Percentiles rank a stretch among this genome's conserved stretches.
Evolutionary conservation across 768 basidiomycete genomes (phyloP).

Genomic region (Russula vinacea): DNA sequence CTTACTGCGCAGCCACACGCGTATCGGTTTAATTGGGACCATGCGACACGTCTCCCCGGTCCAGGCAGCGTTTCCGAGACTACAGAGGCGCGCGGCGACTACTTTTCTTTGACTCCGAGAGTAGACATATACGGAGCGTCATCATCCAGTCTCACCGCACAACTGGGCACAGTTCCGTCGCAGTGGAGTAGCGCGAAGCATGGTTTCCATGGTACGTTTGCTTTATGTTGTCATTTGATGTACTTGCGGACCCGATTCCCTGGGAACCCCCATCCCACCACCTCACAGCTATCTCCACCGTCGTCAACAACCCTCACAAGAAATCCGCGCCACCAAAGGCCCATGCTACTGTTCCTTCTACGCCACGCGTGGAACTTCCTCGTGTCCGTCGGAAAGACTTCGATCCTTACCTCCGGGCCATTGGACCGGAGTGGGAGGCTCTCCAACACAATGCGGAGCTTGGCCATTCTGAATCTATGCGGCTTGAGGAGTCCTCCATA

Average conservation of each 20-base stretch:
- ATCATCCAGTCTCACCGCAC: conserved; percentile 46
- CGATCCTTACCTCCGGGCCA: conserved; percentile 70
- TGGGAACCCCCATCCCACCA: conserved; percentile 31
- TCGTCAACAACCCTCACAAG: conserved; percentile 87
- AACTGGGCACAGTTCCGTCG: conserved; percentile 48
- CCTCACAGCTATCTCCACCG: conserved; percentile 81
- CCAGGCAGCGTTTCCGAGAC: conserved; percentile 73
- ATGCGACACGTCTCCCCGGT: conserved; percentile 51
- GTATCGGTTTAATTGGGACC: conserved; percentile 78
- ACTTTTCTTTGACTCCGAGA: conserved; percentile 45
- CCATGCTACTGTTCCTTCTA: conserved; percentile 72
- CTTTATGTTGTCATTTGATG: not conserved
- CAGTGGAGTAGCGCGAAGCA: conserved; percentile 81
- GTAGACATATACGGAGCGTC: conserved; percentile 47
- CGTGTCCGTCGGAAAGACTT: conserved; percentile 82
- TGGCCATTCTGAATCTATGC: conserved; percentile 37
- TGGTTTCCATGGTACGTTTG: conserved; percentile 78
- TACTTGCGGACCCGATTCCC: not conserved
- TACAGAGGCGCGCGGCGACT: conserved; percentile 63
- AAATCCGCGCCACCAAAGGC: conserved; percentile 83
- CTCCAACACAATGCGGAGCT: conserved; percentile 51
- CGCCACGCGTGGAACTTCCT: conserved; percentile 69
- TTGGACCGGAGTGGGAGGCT: conserved; percentile 73
- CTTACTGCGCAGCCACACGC: conserved; percentile 46
- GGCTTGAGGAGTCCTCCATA: conserved; percentile 30